Evolutionary conservation across 768 basidiomycete genomes (phyloP).

Genomic region (Asterophora lycoperdoides): DNA sequence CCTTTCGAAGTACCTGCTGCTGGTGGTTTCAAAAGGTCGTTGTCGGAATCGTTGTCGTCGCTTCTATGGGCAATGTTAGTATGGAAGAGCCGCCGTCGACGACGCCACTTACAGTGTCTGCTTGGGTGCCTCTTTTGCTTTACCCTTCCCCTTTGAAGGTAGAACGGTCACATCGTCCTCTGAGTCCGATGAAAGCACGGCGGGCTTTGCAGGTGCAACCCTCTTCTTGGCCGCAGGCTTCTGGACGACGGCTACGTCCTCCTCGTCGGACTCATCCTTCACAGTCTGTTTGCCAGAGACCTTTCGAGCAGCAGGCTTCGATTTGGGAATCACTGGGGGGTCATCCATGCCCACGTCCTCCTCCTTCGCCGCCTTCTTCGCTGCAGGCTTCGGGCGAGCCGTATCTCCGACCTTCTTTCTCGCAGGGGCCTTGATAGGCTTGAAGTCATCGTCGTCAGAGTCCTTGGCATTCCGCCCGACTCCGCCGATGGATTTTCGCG

Average conservation of each 20-base stretch:
- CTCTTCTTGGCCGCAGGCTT: slow-evolving; percentile 17
- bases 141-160: slow-evolving; percentile 16
- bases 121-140: slow-evolving; percentile 11
- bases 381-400: slow-evolving; percentile 24
- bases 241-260: slow-evolving; percentile 9
- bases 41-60: slow-evolving; percentile 14
- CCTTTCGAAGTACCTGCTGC: slow-evolving; percentile 7
- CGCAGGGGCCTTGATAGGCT: slow-evolving; percentile 40
- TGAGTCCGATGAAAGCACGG: slow-evolving; percentile 24
- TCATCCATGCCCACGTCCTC: slow-evolving; percentile 26
- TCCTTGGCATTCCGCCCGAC: slow-evolving; percentile 14
- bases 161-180: slow-evolving; percentile 24
- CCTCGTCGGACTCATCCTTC: slow-evolving; percentile 18
- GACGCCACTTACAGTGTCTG: slow-evolving; percentile 3
- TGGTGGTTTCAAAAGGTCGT: slow-evolving; percentile 3
- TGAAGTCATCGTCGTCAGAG: slow-evolving; percentile 43
- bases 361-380: slow-evolving; percentile 23
- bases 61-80: neutral
- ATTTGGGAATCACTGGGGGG: slow-evolving; percentile 1
- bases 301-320: slow-evolving; percentile 15
- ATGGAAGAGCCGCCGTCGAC: no score
- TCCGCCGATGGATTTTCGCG: slow-evolving; percentile 45
- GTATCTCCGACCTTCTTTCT: slow-evolving; percentile 36
- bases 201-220: slow-evolving; percentile 11
- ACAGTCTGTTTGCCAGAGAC: slow-evolving; percentile 20